These are phyloP conservation scores for Globomyces sp. DNA, from an alignment of 371 early-diverging fungal species.

Conservation along the genomic window DNA sequence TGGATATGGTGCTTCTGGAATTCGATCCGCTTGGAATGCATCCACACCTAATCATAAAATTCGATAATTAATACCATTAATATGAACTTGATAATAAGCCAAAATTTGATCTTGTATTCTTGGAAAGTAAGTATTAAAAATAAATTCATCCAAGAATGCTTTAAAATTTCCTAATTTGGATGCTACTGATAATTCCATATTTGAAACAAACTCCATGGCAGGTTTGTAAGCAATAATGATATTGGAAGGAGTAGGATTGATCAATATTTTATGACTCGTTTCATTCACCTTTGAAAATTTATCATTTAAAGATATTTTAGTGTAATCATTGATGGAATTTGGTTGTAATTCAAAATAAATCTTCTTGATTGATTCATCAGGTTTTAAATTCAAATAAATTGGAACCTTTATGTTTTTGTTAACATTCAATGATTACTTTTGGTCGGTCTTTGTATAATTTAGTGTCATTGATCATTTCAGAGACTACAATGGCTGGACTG, in stretches of 20 bases:
- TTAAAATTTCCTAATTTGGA: conserved; percentile 58
- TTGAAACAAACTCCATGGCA: conserved; percentile 61
- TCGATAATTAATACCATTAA: conserved; percentile 42
- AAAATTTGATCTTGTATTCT: conserved; percentile 71
- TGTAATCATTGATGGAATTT: too few relatives aligned
- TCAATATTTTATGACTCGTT: conserved; percentile 65
- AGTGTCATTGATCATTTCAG: conserved; percentile 52
- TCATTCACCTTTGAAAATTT: conserved; percentile 64
- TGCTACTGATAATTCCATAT: conserved; percentile 44
- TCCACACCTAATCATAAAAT: conserved; percentile 19
- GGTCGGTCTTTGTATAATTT: neutral
- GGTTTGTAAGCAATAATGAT: conserved; percentile 69
- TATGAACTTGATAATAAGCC: conserved; percentile 63
- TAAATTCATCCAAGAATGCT: conserved; percentile 77
- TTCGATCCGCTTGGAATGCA: conserved; percentile 44
- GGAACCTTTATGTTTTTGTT: neutral
- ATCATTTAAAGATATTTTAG: conserved; percentile 32
- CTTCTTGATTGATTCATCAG: conserved; percentile 27
- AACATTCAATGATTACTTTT: too few relatives aligned
- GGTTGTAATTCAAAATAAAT: conserved; percentile 6
- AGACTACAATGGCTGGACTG: conserved; percentile 46
- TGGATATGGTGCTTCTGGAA: conserved; percentile 33
- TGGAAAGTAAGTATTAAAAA: conserved; percentile 70
- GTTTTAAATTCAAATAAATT: neutral
- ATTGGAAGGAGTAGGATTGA: conserved; percentile 68